Base-by-base conservation (phyloP, 179 eudicot species). In the Vitellaria paradoxa region DNA sequence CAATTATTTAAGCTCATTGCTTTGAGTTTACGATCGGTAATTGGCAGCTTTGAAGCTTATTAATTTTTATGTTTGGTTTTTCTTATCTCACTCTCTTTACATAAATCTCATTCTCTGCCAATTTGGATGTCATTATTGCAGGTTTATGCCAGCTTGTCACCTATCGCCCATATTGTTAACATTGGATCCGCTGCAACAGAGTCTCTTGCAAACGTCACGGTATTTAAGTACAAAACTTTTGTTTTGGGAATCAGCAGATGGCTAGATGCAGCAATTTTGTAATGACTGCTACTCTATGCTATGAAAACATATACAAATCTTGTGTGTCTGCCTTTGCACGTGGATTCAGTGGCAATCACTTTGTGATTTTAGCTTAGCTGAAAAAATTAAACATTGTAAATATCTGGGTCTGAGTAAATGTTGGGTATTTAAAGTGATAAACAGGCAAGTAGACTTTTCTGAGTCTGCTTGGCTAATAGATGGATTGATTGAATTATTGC, bases 71-170 rank as follows among this genome's bases (percentile, higher is more conserved):
- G 6, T 46, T 68, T 45, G 71, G 71, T 45, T 46, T 68, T 47
- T 7, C 26, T 20, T 68, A 14, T 46, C 71, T 68, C 55, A 18
- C 53, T 23, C 53, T 46, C 37, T 67, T 61, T 92, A 65, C 13
- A 13, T 21, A 23, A 37, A 62, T 37, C 23, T 64, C 15, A 9
- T 75, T 75, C 15, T 52, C 30, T 8, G 30, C 52, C 12, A 49
- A 20, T 60, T 23, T 62, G 24, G 3, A 49, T 67, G 53, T 53
- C 30, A 65, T 40, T n/a, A 59, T 67, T 67, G 77, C 91, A 93
- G 97, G 97, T 85, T 78, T 93, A 93, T 84, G 62, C 97, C 47
- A 93, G 97, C 75, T 88, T 93, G 82, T 88, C 94, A 37, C 96
- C 96, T 20, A 76, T 93, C 79, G 96, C 87, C 64, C 94, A 91